phyloP scores from a whole-genome alignment of 2,329 filamentous ascomycete species.

The Alternaria postmessia region DNA sequence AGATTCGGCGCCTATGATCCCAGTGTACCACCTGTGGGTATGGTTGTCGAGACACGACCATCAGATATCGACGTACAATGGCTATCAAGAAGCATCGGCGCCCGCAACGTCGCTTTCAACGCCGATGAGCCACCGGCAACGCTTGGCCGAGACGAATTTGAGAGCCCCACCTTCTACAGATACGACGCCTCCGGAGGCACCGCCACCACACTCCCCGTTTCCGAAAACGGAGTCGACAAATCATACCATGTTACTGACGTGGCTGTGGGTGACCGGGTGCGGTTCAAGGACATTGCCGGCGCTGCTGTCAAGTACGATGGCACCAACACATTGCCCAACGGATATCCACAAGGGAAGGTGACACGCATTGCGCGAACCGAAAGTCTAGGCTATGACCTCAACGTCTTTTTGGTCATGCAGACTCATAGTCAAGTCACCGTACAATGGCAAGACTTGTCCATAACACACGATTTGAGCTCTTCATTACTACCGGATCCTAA shows the following conservation, averaged over 20 bases:
- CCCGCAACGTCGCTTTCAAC: constrained; percentile 23
- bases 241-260: constrained; percentile 51
- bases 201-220: constrained; percentile 32
- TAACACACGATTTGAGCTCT: constrained; percentile 57
- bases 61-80: constrained; percentile 60
- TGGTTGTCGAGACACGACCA: constrained; percentile 61
- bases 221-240: constrained; percentile 33
- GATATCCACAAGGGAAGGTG: constrained; percentile 53
- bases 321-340: constrained; percentile 34
- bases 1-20: constrained; percentile 61
- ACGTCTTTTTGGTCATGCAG: constrained; percentile 62
- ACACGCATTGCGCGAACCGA: constrained; percentile 56
- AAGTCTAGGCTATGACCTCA: constrained; percentile 65
- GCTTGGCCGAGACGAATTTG: constrained; percentile 51
- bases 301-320: constrained; percentile 63
- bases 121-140: constrained; percentile 44
- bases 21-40: constrained; percentile 59
- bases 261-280: constrained; percentile 58
- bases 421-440: constrained; percentile 61
- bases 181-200: constrained; percentile 52
- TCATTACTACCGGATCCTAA: constrained; percentile 60
- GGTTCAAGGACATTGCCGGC: constrained; percentile 62
- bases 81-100: constrained; percentile 57
- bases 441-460: constrained; percentile 66
- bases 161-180: constrained; percentile 52